Conservation (phyloP, 2,329 filamentous ascomycete species). For the Beauveria sp. region DNA sequence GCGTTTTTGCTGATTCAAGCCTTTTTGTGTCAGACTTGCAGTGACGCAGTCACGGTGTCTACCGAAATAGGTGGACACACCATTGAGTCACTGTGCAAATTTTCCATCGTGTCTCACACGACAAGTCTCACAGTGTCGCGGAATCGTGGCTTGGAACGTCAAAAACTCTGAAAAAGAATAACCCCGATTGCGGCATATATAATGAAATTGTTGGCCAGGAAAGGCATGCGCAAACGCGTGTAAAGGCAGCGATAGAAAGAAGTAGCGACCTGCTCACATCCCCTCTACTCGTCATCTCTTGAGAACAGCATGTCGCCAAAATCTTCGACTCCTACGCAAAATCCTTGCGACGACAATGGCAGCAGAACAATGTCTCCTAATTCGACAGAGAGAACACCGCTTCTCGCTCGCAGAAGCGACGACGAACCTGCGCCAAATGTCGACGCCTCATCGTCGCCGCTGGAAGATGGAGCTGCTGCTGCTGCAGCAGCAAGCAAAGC, state of each 20-base stretch:
- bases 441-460: not conserved
- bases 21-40: too few relatives aligned
- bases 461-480: not conserved
- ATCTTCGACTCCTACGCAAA: too few relatives aligned
- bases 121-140: not conserved
- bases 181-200: not conserved
- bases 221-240: too few relatives aligned
- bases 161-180: not conserved
- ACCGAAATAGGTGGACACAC: too few relatives aligned
- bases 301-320: not conserved
- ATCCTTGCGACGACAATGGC: not conserved
- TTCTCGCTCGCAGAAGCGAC: not conserved
- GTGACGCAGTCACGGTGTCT: too few relatives aligned
- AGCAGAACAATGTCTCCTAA: not conserved
- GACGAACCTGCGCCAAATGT: not conserved
- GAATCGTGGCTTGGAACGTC: not conserved
- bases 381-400: not conserved
- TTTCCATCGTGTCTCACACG: not conserved
- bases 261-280: not conserved
- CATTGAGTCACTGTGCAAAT: not conserved
- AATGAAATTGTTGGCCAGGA: not conserved
- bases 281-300: not conserved
- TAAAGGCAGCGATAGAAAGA: rapidly evolving
- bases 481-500: not conserved
- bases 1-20: too few relatives aligned